These are phyloP conservation scores for Aspergillus versicolor DNA, from an alignment of 2,329 filamentous ascomycete species.

Conservation along the genomic window DNA sequence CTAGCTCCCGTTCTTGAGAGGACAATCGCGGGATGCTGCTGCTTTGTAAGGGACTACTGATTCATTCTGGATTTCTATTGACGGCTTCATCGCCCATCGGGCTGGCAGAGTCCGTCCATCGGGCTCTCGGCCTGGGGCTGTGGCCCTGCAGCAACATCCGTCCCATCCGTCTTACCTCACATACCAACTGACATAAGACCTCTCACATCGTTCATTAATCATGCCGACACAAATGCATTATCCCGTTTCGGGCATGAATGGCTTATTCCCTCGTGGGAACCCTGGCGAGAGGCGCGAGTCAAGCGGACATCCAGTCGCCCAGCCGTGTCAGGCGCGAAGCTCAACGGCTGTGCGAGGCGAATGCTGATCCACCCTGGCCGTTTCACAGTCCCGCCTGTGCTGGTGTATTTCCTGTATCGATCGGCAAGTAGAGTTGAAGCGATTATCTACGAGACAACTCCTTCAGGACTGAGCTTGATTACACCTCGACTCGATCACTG, in stretches of 20 bases:
- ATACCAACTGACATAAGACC: conserved; percentile 1
- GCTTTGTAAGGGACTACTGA: neutral
- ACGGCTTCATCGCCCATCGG: neutral
- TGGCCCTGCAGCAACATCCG: neutral
- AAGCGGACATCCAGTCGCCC: neutral
- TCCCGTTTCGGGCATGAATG: neutral
- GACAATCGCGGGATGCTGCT: neutral
- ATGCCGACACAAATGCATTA: neutral
- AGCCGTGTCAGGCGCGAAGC: conserved; percentile 5
- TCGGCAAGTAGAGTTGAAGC: neutral
- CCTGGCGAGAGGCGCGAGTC: neutral
- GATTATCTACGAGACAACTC: neutral
- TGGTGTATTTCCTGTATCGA: too few relatives aligned
- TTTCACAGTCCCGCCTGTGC: conserved; percentile 16
- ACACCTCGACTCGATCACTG: too few relatives aligned
- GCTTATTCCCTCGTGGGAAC: neutral
- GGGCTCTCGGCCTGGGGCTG: neutral
- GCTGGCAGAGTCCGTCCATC: neutral
- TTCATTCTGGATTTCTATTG: neutral
- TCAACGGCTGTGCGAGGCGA: neutral
- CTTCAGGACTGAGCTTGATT: too few relatives aligned
- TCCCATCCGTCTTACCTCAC: neutral
- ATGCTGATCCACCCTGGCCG: conserved; percentile 16
- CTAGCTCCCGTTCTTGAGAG: neutral
- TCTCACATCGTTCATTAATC: neutral